Evolutionary conservation across 2,329 filamentous ascomycete species (phyloP).

Genomic region (Colletotrichum lupini): DNA sequence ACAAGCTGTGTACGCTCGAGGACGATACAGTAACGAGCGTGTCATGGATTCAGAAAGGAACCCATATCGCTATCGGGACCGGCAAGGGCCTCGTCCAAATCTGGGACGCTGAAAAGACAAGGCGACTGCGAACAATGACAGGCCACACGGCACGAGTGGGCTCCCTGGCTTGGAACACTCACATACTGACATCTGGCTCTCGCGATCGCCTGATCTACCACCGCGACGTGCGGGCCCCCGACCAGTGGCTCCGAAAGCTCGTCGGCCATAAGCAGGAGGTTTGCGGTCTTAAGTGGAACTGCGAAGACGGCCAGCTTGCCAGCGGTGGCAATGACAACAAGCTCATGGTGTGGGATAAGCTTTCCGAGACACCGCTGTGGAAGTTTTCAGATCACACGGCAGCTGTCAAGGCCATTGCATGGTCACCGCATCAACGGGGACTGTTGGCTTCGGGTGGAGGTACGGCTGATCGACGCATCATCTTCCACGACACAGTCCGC

Average conservation of each 20-base stretch:
- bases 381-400: conserved; percentile 96
- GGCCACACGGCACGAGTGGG: conserved; percentile 94
- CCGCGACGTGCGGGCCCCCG: conserved; percentile 91
- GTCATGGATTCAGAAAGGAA: conserved; percentile 97
- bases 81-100: conserved; percentile 96
- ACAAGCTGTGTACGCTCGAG: conserved; percentile 90
- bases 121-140: conserved; percentile 93
- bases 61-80: conserved; percentile 94
- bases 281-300: conserved; percentile 96
- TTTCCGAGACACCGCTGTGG: conserved; percentile 90
- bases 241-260: conserved; percentile 88
- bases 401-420: conserved; percentile 96
- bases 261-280: conserved; percentile 98
- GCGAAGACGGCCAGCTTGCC: conserved; percentile 92
- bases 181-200: conserved; percentile 95
- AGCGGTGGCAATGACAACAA: conserved; percentile 99
- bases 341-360: conserved; percentile 97
- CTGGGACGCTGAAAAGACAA: conserved; percentile 91
- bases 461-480: conserved; percentile 94
- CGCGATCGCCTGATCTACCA: conserved; percentile 94
- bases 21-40: conserved; percentile 97
- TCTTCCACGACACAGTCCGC: conserved; percentile 96
- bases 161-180: conserved; percentile 96
- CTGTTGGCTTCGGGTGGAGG: conserved; percentile 95
- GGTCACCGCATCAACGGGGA: conserved; percentile 95